Evolutionary conservation across 345 rosid species (phyloP), one percentile per base, ranked within the genome.

Genomic region (Syzygium jambos): DNA sequence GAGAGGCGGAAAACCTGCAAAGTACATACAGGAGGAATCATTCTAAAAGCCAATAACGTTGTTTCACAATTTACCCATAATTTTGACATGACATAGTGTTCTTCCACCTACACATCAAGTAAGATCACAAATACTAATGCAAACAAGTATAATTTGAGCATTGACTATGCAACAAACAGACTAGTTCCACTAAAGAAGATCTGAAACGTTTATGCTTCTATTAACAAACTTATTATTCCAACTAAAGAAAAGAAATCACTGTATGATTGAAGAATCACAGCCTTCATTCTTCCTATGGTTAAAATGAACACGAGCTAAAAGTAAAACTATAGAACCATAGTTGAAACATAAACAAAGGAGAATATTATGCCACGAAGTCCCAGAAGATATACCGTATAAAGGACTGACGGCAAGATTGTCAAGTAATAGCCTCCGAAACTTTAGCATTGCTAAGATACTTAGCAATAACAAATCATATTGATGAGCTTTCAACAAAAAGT

Each of bases 1-100:
- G 99, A 98, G 57, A 96, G 98, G 85, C 99, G 98, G 96, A 96
- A 98, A 57, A 98, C 91, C 99, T 98, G 94, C 90, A 49, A 54
- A 34, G 65, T 41, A 84, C 38, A 87, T 41, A 83, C 46, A 38
- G 56, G 85, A 46, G 57, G 7, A 38, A 63, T 85, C 68, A 85
- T 55, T 56, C 49, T 73, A 19, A 73, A 73, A n/a, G n/a, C 30
- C 86, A 53, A n/a, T 41, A 34, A 73, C 14, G 4, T 19, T 73
- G 49, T 73, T 73, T 73, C 82, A 41, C 49, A 73, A 73, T 73
- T 73, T 73, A 38, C 49, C 49, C 82, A 73, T 19, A 73, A 38
- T 19, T 73, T 19, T 73, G 49, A 73, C 80, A 2, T 34, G 49
- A 38, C 25, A 38, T 2, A 4, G 49, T 19, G 82, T 10, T 2